Evolutionary conservation across 1,139 yeast species (phyloP).

Genomic region (Citeromyces hawaiiensis): DNA sequence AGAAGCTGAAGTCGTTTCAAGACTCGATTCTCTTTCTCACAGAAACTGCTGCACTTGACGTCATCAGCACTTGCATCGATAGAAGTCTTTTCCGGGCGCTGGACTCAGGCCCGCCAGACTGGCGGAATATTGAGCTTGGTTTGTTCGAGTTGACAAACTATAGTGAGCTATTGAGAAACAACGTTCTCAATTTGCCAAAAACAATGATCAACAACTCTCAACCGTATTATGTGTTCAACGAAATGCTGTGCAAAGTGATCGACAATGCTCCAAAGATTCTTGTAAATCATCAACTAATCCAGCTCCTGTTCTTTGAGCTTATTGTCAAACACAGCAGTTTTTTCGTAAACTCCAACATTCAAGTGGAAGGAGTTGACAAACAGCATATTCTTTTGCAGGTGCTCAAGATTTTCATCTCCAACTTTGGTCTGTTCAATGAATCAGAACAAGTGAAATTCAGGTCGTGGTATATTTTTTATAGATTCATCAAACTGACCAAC

Average conservation of each 20-base stretch:
- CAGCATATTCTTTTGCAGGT: conserved; percentile 46
- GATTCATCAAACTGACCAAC: conserved; percentile 68
- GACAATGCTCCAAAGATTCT: conserved; percentile 27
- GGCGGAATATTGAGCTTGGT: conserved; percentile 84
- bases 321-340: conserved; percentile 68
- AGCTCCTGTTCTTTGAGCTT: conserved; percentile 70
- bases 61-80: conserved; percentile 53
- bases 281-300: conserved; percentile 66
- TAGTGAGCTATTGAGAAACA: conserved; percentile 70
- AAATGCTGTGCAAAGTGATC: conserved; percentile 52
- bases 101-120: conserved; percentile 22
- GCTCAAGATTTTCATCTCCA: conserved; percentile 66
- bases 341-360: conserved; percentile 31
- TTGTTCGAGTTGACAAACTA: conserved; percentile 66
- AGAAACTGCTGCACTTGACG: conserved; percentile 61
- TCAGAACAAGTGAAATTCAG: conserved; percentile 66
- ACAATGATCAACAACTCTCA: conserved; percentile 45
- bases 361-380: conserved; percentile 22
- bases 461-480: conserved; percentile 81
- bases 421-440: conserved; percentile 67
- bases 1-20: conserved; percentile 63
- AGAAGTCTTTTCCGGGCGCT: conserved; percentile 32
- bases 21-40: conserved; percentile 71
- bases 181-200: conserved; percentile 56
- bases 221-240: conserved; percentile 46